phyloP scores from a whole-genome alignment of 2,329 filamentous ascomycete genomes.

The Sordariomycetes sp. region DNA sequence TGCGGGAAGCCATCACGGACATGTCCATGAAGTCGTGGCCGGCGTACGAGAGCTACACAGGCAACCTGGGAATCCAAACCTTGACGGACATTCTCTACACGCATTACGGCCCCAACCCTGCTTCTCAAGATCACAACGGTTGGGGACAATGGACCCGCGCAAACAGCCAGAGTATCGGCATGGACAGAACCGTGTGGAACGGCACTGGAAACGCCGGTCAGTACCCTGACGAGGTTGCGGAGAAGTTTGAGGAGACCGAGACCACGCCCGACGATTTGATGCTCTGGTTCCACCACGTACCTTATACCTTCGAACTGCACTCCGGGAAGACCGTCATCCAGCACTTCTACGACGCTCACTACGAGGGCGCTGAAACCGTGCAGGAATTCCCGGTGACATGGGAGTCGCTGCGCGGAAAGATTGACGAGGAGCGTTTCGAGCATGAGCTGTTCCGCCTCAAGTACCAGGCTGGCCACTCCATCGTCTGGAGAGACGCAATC shows the following conservation, averaged over 20 bases:
- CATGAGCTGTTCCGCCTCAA: constrained; percentile 48
- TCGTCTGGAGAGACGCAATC: constrained; percentile 64
- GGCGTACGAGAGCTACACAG: constrained; percentile 61
- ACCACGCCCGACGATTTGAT: constrained; percentile 60
- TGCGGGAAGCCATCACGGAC: constrained; percentile 49
- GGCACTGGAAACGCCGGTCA: constrained; percentile 59
- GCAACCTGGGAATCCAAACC: constrained; percentile 62
- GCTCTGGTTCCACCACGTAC: constrained; percentile 68
- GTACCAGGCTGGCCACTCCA: constrained; percentile 60
- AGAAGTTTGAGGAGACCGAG: constrained; percentile 47
- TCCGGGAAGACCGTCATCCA: constrained; percentile 60
- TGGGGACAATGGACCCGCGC: constrained; percentile 67
- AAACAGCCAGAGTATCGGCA: constrained; percentile 49
- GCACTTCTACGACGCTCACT: constrained; percentile 57
- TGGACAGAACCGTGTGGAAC: constrained; percentile 62
- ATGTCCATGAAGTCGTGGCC: constrained; percentile 64
- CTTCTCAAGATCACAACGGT: constrained; percentile 55
- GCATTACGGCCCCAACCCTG: constrained; percentile 60
- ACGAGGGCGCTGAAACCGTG: constrained; percentile 47
- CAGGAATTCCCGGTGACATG: constrained; percentile 48
- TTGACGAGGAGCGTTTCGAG: constrained; percentile 52
- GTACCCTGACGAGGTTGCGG: constrained; percentile 52
- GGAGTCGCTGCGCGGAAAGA: constrained; percentile 41
- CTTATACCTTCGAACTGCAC: constrained; percentile 53
- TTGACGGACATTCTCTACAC: constrained; percentile 58